Conservation (phyloP, 1,284 basidiomycete species). For the Rhizoctonia solani region DNA sequence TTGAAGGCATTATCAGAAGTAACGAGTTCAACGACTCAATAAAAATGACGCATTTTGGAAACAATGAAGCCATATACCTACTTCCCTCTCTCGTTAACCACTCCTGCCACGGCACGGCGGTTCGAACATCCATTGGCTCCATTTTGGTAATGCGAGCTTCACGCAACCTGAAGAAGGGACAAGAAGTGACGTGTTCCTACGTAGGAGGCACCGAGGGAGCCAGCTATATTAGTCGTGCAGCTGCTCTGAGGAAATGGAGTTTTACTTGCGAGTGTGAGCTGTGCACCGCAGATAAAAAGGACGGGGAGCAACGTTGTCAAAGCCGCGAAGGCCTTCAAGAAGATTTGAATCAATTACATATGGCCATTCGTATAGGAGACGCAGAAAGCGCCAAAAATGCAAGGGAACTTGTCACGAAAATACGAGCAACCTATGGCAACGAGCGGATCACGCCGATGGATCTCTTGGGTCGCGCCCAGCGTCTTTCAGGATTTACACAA, state of each 20-base stretch:
- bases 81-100: slow-evolving; percentile 46
- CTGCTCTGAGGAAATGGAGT: neutral
- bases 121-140: slow-evolving; percentile 41
- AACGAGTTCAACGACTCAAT: slow-evolving; percentile 19
- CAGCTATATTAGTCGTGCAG: neutral
- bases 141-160: slow-evolving; percentile 41
- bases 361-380: neutral
- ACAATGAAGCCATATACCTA: slow-evolving; percentile 43
- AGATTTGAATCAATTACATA: neutral
- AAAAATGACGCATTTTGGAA: neutral
- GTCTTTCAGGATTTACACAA: neutral
- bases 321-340: neutral
- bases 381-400: neutral
- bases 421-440: neutral
- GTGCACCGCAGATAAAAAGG: slow-evolving; percentile 30
- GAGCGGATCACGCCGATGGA: neutral
- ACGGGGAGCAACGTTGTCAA: slow-evolving; percentile 20
- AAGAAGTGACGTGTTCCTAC: slow-evolving; percentile 22
- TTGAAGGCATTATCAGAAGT: slow-evolving; percentile 35
- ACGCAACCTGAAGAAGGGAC: slow-evolving; percentile 16
- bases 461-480: neutral
- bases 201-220: neutral
- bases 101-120: slow-evolving; percentile 43
- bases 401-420: neutral
- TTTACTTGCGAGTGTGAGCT: slow-evolving; percentile 27